Evolutionary conservation across 257 asterid species (phyloP).

Genomic region (Solanum piurae): DNA sequence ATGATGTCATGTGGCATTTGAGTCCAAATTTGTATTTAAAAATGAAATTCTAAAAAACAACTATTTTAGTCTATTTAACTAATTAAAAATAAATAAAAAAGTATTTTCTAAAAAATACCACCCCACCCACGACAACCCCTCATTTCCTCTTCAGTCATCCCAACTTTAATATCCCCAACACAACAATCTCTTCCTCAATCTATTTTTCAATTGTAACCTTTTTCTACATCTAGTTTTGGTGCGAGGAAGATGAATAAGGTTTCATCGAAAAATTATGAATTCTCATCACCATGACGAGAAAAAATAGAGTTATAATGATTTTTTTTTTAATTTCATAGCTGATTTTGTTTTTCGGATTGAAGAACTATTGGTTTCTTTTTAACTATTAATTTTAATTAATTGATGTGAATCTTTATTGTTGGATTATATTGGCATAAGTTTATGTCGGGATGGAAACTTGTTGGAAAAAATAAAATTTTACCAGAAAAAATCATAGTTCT

Average conservation of each 20-base stretch:
- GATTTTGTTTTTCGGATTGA: not conserved
- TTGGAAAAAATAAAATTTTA: too few species aligned
- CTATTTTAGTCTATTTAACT: not conserved
- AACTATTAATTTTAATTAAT: not conserved
- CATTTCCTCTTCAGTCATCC: not conserved
- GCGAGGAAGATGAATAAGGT: not conserved
- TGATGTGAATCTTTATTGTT: not conserved
- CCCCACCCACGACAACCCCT: not conserved
- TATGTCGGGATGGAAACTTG: too few species aligned
- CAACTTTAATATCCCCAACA: not conserved
- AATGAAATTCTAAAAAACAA: not conserved
- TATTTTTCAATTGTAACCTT: not conserved
- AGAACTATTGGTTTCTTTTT: too few species aligned
- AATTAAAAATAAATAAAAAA: too few species aligned
- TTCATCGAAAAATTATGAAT: not conserved
- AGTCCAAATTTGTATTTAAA: not conserved
- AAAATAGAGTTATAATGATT: too few species aligned
- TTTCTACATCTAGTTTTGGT: not conserved
- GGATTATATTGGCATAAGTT: not conserved
- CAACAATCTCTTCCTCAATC: not conserved
- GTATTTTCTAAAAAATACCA: too few species aligned
- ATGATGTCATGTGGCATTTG: not conserved
- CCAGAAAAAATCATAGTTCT: too few species aligned
- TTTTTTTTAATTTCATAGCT: too few species aligned
- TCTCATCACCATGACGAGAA: not conserved